phyloP scores from a whole-genome alignment of 495 filamentous ascomycete species.

The Aspergillus ostianus region DNA sequence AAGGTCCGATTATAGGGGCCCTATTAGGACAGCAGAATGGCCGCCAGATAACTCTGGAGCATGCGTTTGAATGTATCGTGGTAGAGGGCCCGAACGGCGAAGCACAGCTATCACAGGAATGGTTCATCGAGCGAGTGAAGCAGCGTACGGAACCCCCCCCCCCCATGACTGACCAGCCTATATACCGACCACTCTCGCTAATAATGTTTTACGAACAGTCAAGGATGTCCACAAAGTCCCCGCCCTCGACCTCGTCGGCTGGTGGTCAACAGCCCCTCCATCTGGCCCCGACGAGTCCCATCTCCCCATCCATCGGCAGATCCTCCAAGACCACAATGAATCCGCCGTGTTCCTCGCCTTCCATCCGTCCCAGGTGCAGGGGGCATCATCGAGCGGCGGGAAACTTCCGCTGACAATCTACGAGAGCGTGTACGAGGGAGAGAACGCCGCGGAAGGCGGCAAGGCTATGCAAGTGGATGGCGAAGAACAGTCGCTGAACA shows the following conservation, averaged over 20 bases:
- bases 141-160: slow-evolving; percentile 67
- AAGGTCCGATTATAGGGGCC: slow-evolving; percentile 78
- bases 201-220: slow-evolving; percentile 47
- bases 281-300: slow-evolving; percentile 65
- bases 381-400: slow-evolving; percentile 53
- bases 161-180: neutral
- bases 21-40: slow-evolving; percentile 89
- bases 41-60: slow-evolving; percentile 84
- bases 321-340: slow-evolving; percentile 74
- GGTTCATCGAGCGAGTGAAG: slow-evolving; percentile 77
- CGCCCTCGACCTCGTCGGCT: slow-evolving; percentile 84
- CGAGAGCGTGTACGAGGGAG: slow-evolving; percentile 77
- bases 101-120: slow-evolving; percentile 57
- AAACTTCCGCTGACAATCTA: slow-evolving; percentile 89
- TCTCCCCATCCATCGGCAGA: slow-evolving; percentile 73
- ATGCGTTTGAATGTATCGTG: slow-evolving; percentile 80
- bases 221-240: slow-evolving; percentile 85
- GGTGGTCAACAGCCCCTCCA: slow-evolving; percentile 81
- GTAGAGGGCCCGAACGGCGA: slow-evolving; percentile 43
- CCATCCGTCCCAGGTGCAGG: slow-evolving; percentile 60
- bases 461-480: slow-evolving; percentile 73
- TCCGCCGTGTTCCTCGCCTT: slow-evolving; percentile 85
- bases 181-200: neutral
- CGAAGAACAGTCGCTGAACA: slow-evolving; percentile 51
- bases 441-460: slow-evolving; percentile 53